Evolutionary conservation across 352 stramenopile genomes (phyloP).

Genomic region (Pythium pectinolyticum): DNA sequence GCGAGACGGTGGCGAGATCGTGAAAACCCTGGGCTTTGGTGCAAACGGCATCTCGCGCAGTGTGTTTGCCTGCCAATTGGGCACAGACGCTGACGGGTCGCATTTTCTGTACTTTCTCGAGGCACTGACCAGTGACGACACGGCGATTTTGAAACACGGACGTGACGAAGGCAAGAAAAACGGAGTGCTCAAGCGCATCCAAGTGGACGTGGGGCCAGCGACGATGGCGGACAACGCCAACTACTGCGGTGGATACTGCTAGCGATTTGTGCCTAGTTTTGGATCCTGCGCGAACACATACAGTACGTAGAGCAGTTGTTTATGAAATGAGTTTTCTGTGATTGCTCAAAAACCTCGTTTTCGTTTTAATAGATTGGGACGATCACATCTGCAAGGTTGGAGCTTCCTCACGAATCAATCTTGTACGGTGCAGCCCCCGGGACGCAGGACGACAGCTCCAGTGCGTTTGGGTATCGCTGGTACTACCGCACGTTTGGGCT

Average conservation of each 20-base stretch:
- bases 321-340: too few relatives aligned
- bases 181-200: constrained; percentile 44
- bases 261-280: not conserved
- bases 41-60: constrained; percentile 50
- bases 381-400: not conserved
- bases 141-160: constrained; percentile 39
- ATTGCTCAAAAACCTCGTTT: too few relatives aligned
- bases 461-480: not conserved
- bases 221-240: not conserved
- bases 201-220: constrained; percentile 53
- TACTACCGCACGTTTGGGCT: constrained; percentile 1
- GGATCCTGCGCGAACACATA: not conserved
- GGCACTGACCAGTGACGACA: constrained; percentile 39
- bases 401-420: not conserved
- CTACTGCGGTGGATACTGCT: constrained; percentile 4
- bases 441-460: not conserved
- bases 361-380: too few relatives aligned
- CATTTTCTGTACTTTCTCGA: constrained; percentile 70
- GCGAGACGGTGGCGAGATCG: constrained; percentile 52
- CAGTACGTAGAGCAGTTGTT: not conserved
- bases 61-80: constrained; percentile 65
- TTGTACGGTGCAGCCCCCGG: not conserved
- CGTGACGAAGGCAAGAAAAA: constrained; percentile 38
- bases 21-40: constrained; percentile 56
- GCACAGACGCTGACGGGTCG: constrained; percentile 46